These are phyloP conservation scores for Globomyces sp. DNA, from an alignment of 371 early-diverging fungal species.

Conservation along the genomic window DNA sequence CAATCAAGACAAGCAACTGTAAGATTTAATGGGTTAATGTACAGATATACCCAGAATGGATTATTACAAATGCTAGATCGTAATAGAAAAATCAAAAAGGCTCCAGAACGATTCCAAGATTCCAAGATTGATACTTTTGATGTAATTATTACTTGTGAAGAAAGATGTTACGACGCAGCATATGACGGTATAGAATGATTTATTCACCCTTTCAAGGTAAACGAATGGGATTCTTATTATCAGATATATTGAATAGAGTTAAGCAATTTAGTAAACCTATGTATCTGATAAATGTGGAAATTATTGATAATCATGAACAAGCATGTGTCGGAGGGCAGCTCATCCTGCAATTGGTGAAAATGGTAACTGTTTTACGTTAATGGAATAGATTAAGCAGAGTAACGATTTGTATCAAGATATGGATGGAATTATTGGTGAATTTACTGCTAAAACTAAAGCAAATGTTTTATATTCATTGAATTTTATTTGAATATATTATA, in stretches of 20 bases:
- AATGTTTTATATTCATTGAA: constrained; percentile 32
- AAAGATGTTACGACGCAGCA: constrained; percentile 92
- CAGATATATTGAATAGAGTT: constrained; percentile 72
- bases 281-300: constrained; percentile 95
- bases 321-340: constrained; percentile 82
- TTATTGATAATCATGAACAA: constrained; percentile 91
- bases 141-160: constrained; percentile 96
- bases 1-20: constrained; percentile 69
- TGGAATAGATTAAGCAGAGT: constrained; percentile 60
- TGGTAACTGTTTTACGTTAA: constrained; percentile 40
- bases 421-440: constrained; percentile 72
- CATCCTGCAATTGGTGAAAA: constrained; percentile 74
- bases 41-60: constrained; percentile 73
- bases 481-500: no score
- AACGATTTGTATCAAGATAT: constrained; percentile 82
- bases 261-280: constrained; percentile 69
- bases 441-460: constrained; percentile 47
- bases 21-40: no score
- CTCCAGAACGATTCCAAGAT: constrained; percentile 89
- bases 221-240: neutral
- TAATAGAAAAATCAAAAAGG: constrained; percentile 84
- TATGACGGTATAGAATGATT: constrained; percentile 67
- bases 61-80: constrained; percentile 88
- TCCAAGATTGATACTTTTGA: constrained; percentile 69
- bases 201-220: neutral